Evolutionary conservation across 371 early-diverging fungal species (phyloP).

Genomic region (Zychaea mexicana): DNA sequence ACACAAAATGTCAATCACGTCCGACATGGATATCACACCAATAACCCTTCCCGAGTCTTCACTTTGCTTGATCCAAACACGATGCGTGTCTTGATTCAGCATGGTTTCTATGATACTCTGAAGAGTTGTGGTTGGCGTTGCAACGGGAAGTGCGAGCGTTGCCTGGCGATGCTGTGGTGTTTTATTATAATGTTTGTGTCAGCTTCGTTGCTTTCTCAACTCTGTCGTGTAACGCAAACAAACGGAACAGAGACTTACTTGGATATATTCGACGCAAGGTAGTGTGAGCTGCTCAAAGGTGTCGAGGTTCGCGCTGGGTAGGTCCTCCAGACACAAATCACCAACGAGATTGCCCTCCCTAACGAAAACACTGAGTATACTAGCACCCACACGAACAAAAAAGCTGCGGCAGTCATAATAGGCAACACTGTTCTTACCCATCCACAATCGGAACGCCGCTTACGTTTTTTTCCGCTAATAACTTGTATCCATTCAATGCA

Average conservation of each 20-base stretch:
- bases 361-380: background rate
- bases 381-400: background rate
- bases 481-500: slow-evolving; percentile 44
- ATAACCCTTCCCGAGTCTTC: slow-evolving; percentile 29
- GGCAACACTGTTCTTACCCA: slow-evolving; percentile 12
- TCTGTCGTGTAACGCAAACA: background rate
- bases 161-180: background rate
- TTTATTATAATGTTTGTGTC: background rate
- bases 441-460: slow-evolving; percentile 56
- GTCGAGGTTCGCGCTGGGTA: slow-evolving; percentile 48
- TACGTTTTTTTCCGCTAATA: slow-evolving; percentile 48
- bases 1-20: slow-evolving; percentile 46
- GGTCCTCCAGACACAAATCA: slow-evolving; percentile 52
- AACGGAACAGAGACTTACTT: slow-evolving; percentile 19
- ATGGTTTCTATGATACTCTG: slow-evolving; percentile 37
- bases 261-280: slow-evolving; percentile 52
- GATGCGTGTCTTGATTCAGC: slow-evolving; percentile 46
- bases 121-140: slow-evolving; percentile 32
- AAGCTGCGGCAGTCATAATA: background rate
- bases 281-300: slow-evolving; percentile 38
- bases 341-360: slow-evolving; percentile 38
- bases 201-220: background rate
- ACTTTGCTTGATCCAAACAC: slow-evolving; percentile 57
- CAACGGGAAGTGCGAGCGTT: slow-evolving; percentile 21
- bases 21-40: slow-evolving; percentile 60